Base-by-base conservation (phyloP, 768 basidiomycete genomes). In the Bullera alba region DNA sequence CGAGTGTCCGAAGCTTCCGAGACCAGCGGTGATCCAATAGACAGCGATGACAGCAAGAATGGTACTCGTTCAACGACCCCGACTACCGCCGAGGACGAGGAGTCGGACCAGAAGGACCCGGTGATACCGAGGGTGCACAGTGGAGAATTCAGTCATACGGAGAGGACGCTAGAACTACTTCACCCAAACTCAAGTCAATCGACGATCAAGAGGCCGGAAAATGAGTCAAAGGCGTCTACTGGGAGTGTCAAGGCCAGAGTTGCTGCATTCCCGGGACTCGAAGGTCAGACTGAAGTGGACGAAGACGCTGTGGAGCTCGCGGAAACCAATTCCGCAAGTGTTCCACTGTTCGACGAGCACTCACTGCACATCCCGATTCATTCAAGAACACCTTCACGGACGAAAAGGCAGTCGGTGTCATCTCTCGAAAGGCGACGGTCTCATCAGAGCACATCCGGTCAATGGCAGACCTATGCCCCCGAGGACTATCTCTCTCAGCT, bases 371-470 rank as follows among this genome's bases (percentile, higher is more conserved):
- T 25, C 67, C 79, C 88, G 3, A 75, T 74, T 2, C 70, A 73
- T 50, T 72, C 82, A 21, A 86, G 92, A 10, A 99, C 93, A 0
- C 93, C 93, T 3, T 89, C 84, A 3, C 82, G 92, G 10, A 97
- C 93, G 2, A 99, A 99, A 70, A 84, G 93, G 3, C 85, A 93
- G 21, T 95, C 91, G 2, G 85, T 96, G 4, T 93, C 91, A 1
- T 93, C 90, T 2, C 59, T 54, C 14, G 68, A 71, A 39, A 46
- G 69, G 16, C 65, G 69, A 2, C 60, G 51, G 12, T 64, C 62
- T 16, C 51, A 69, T 34, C 62, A 61, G 26, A 59, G 56, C 8
- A 48, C 47, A 84, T 86, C 73, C 75, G 80, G 6, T 76, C 78
- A 22, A 71, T 86, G 42, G 22, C 51, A 57, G 3, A 58, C 57